A percentile compares a stretch with the other conserved stretches of the same genome.
Conservation (phyloP, 768 basidiomycete species). For the Tylopilus plumbeoviolaceoides region DNA sequence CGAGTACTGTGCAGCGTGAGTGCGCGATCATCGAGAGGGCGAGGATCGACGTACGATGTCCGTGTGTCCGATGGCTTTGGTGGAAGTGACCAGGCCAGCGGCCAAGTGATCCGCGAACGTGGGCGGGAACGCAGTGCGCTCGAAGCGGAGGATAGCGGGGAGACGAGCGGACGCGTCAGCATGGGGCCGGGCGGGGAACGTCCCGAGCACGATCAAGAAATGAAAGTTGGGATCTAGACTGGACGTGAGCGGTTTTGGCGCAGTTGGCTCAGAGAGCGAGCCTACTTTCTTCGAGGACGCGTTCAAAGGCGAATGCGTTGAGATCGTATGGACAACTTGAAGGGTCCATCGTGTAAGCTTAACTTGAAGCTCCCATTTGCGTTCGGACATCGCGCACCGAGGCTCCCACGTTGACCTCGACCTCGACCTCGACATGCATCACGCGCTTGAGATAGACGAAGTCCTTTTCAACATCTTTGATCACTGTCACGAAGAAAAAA, state of each 20-base stretch:
- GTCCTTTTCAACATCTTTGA: no score
- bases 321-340: slow-evolving; percentile 26
- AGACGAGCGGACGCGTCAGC: slow-evolving; percentile 18
- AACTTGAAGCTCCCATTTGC: no score
- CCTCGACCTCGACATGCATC: background rate
- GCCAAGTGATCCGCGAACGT: slow-evolving; percentile 36
- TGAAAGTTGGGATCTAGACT: slow-evolving; percentile 54
- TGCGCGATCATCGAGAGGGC: background rate
- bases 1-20: slow-evolving; percentile 52
- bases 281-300: slow-evolving; percentile 49
- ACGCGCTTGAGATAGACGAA: background rate
- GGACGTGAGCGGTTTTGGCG: background rate
- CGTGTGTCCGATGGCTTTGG: slow-evolving; percentile 52
- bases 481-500: no score
- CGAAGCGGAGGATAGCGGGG: slow-evolving; percentile 68
- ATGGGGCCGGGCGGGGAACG: slow-evolving; percentile 34
- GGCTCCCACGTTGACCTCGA: no score
- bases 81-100: slow-evolving; percentile 35
- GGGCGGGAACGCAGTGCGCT: slow-evolving; percentile 64
- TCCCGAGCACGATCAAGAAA: slow-evolving; percentile 65
- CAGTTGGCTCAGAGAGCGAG: background rate
- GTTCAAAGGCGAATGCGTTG: slow-evolving; percentile 46
- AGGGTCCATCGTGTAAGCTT: background rate
- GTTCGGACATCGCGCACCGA: no score
- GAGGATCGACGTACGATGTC: slow-evolving; percentile 53